These are phyloP conservation scores for Bipolaris sorokiniana DNA, from an alignment of 2,329 filamentous ascomycete species.

Conservation along the genomic window DNA sequence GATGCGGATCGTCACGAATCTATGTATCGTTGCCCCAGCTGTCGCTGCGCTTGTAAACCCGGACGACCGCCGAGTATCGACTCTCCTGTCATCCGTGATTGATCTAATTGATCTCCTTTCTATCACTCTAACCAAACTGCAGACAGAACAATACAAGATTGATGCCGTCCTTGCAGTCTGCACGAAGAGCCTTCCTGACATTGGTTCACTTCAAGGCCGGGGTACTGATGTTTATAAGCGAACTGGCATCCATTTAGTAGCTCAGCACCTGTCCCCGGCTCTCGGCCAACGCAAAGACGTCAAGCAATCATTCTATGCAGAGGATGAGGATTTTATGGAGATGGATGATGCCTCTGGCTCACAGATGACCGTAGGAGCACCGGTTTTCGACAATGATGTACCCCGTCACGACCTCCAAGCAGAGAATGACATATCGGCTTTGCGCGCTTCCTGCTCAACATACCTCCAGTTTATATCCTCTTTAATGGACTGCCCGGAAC, in stretches of 20 bases:
- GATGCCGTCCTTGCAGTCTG: conserved; percentile 51
- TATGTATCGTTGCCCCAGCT: conserved; percentile 54
- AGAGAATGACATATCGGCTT: conserved; percentile 32
- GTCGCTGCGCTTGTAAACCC: conserved; percentile 26
- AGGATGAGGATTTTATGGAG: conserved; percentile 66
- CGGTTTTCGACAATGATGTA: conserved; percentile 45
- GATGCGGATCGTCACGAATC: conserved; percentile 57
- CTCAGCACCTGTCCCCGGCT: conserved; percentile 40
- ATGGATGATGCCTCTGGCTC: conserved; percentile 69
- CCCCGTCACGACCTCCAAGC: conserved; percentile 55
- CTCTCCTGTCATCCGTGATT: conserved; percentile 30
- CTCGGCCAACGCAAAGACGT: conserved; percentile 36
- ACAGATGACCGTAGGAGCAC: conserved; percentile 58
- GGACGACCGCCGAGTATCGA: conserved; percentile 31
- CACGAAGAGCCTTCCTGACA: conserved; percentile 40
- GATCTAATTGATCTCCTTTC: conserved; percentile 39
- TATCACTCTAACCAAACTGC: conserved; percentile 43
- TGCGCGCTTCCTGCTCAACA: conserved; percentile 39
- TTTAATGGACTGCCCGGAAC: conserved; percentile 15
- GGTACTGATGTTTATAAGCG: conserved; percentile 27
- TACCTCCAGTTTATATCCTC: conserved; percentile 40
- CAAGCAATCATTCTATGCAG: conserved; percentile 42
- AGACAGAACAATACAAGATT: conserved; percentile 53
- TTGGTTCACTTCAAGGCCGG: conserved; percentile 25
- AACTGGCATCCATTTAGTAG: conserved; percentile 44